Evolutionary conservation across 176 grass and related monocot species (phyloP), one percentile per base, ranked within the genome.

Genomic region (Thinopyrum elongatum): DNA sequence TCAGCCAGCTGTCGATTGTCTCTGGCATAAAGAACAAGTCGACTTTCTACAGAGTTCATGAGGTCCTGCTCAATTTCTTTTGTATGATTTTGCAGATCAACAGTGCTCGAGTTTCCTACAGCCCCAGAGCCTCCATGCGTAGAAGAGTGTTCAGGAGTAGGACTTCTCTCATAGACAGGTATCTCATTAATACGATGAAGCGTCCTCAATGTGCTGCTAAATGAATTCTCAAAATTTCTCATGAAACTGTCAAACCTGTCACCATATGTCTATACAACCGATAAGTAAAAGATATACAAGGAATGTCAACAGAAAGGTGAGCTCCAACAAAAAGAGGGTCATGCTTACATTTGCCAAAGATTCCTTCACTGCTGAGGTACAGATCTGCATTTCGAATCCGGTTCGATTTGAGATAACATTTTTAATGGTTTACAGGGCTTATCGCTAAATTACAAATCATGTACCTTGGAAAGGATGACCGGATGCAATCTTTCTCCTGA

Each of bases 141-240:
- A 74, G 49, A 92, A 42, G 71, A 90, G 67, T 35, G 79, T 78
- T 82, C 85, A 87, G 76, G 62, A 53, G 77, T 31, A 70, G 22
- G 83, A 65, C 21, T 70, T 72, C 80, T 70, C 75, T 82, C 69
- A 66, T 80, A 70, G 47, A 83, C 39, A 81, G 90, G 90, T 85
- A 79, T 81, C 68, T 83, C 79, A 71, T 88, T 99, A 72, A 99
- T 89, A 79, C 88, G 76, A 85, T 89, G 82, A 57, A 99, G 97
- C 9, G 94, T 99, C 65, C 88, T 93, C 65, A 96, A 88, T 83
- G 97, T 96, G 90, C 90, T 99, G 84, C 86, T 84, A 83, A 99
- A 99, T 61, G 97, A 99, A 80, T 99, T 99, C 61, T 94, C 92
- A n/a, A 99, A 99, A 58, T 92, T 99, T 67, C 76, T 94, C 46